Evolutionary conservation across 2,329 filamentous ascomycete genomes (phyloP), one percentile per base, ranked within the genome.

Genomic region (Alternaria sp.): DNA sequence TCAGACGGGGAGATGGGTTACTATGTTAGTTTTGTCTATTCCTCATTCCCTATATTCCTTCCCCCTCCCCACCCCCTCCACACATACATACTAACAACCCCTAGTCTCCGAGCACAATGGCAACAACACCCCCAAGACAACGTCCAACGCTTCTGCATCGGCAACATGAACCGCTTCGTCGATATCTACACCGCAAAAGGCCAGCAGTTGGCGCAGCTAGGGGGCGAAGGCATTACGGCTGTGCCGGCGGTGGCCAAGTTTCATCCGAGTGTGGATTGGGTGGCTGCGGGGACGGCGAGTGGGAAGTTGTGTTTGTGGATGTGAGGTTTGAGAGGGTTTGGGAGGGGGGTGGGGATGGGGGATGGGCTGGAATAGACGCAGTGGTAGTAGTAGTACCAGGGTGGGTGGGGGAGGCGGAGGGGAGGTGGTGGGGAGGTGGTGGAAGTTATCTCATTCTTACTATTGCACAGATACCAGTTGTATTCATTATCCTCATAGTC

Each of bases 121-220:
- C 96, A 99, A 79, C 84, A 87, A 30, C 86, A 87, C 49, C 95
- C 96, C 0, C 82, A 86, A 32, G 93, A 96, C 62, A 90, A 90
- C 8, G 89, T 96, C 6, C 90, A 97, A 67, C 93, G 95, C 65
- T 93, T 99, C 72, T 92, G 89, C 23, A 95, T 99, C 61, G 96
- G 93, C 1, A 99, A 98, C 71, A 98, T 98, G 96, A 97, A 97
- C 76, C 89, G 96, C 2, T 98, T 97, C 72, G 93, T 98, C 2
- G 96, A 99, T 75, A 87, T 99, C 2, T 99, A 91, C 77, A 91
- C 91, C 1, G 86, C 89, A 0, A 87, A 91, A 52, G 96, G 96
- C 0, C 90, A 93, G 73, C 95, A 98, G 78, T 82, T 99, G 5
- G 95, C 92, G 0, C 95, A 98, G 79, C 80, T 97, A 1, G 93